Percentiles rank a stretch among this genome's conserved stretches.
These are phyloP conservation scores for Colletotrichum sp. DNA, from an alignment of 2,329 filamentous ascomycete genomes.

Conservation along the genomic window DNA sequence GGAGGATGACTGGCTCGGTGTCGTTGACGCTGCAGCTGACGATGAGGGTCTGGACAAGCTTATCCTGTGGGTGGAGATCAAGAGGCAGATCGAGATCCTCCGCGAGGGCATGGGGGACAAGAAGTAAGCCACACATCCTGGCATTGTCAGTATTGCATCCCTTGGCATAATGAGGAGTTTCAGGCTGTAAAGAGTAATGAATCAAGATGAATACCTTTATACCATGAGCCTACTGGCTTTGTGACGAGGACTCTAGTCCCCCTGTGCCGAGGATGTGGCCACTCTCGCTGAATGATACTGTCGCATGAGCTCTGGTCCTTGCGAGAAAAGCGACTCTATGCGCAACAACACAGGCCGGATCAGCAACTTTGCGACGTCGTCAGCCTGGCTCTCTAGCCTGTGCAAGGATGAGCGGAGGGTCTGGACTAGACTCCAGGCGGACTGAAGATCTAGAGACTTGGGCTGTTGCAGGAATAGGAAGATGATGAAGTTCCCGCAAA, in stretches of 20 bases:
- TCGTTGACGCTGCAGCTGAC: slow-evolving; percentile 24
- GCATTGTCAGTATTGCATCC: not conserved
- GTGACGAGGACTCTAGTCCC: not conserved
- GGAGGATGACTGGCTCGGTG: slow-evolving; percentile 42
- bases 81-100: slow-evolving; percentile 66
- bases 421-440: slow-evolving; percentile 39
- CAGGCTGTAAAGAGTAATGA: not conserved
- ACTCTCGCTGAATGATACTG: not conserved
- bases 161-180: not conserved
- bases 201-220: not conserved
- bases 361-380: slow-evolving; percentile 34
- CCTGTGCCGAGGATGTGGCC: not conserved
- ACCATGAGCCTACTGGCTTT: not conserved
- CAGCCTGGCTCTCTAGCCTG: slow-evolving; percentile 33
- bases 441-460: slow-evolving; percentile 34
- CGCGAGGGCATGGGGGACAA: slow-evolving; percentile 61
- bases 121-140: not conserved
- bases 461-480: slow-evolving; percentile 51
- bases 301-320: slow-evolving; percentile 27
- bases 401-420: slow-evolving; percentile 42
- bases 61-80: slow-evolving; percentile 65
- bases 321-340: slow-evolving; percentile 44
- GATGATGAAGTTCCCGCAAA: slow-evolving; percentile 53
- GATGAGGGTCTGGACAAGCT: slow-evolving; percentile 52
- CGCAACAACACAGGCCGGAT: slow-evolving; percentile 40